Evolutionary conservation across 2,329 filamentous ascomycete genomes (phyloP), one percentile per base, ranked within the genome.

Genomic region (Penicillium digitatum): DNA sequence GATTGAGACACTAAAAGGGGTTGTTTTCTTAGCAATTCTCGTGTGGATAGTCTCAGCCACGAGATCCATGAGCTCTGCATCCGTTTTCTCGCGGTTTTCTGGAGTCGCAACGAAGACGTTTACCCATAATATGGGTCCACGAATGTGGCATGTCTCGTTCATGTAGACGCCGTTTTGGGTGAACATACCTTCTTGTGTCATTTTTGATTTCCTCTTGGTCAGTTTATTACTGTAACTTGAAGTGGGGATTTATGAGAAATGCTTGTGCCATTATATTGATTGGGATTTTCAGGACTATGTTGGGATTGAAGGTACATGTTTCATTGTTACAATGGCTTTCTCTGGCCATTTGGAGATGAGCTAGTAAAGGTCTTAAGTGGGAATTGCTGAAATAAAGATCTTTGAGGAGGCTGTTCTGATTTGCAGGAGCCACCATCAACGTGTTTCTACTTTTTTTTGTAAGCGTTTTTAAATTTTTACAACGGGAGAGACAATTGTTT

Each of bases 171-270:
- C 47, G 9, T 49, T 24, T 6, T 8, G 27, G 9, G 20, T 49
- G 26, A 49, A 49, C 26, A 49, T 42, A 42, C 35, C 47, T 49
- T 42, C 18, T 22, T 49, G 47, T 16, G n/a, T 12, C 45, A 27
- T 37, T 16, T 11, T 45, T 11, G 20, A 22, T 31, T 1, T 20
- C 2, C 2, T 16, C 29, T 18, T 44, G 8, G 4, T 11, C 6
- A 22, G n/a, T 20, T 20, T 10, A n/a, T n/a, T n/a, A n/a, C n/a
- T n/a, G n/a, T n/a, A n/a, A n/a, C n/a, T 14, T 12, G 3, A n/a
- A 3, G 24, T 34, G 9, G 5, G 9, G 24, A 12, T n/a, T 8
- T 16, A 22, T 12, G 8, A 6, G 43, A 24, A 32, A 34, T 24
- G 0, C 20, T 24, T 14, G 5, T 34, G 8, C 2, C 1, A 16